These are phyloP conservation scores for Tilletiopsis washingtonensis DNA, from an alignment of 1,284 basidiomycete genomes.

Conservation along the genomic window DNA sequence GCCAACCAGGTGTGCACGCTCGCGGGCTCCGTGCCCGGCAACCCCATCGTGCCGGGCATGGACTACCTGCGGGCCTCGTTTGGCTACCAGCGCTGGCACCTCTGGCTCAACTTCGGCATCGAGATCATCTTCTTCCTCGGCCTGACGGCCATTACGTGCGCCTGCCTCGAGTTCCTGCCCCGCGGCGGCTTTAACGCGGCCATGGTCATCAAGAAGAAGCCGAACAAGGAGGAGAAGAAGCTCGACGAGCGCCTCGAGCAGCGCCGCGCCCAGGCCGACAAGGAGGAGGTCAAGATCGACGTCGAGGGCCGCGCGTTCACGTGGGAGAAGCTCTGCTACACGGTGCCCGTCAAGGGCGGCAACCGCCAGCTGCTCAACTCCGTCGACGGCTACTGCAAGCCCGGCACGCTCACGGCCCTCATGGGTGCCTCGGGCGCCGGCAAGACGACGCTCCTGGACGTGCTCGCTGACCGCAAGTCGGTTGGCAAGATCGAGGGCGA, in stretches of 20 bases:
- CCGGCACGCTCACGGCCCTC: constrained; percentile 64
- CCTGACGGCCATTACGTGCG: constrained; percentile 32
- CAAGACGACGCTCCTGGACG: constrained; percentile 61
- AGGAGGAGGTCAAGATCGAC: constrained; percentile 28
- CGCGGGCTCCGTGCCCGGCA: constrained; percentile 49
- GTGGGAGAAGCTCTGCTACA: constrained; percentile 51
- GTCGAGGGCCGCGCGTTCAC: constrained; percentile 45
- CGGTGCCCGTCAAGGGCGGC: constrained; percentile 54
- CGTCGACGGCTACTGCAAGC: constrained; percentile 73
- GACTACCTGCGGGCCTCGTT: constrained; percentile 56
- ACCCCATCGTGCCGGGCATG: constrained; percentile 50
- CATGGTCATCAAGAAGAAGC: constrained; percentile 42
- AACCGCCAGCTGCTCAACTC: constrained; percentile 63
- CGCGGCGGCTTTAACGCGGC: constrained; percentile 32
- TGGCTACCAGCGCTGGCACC: constrained; percentile 55
- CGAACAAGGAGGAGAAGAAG: constrained; percentile 27
- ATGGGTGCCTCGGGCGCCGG: constrained; percentile 68
- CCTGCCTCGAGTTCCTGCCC: constrained; percentile 26
- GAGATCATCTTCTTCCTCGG: constrained; percentile 30
- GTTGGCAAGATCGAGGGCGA: constrained; percentile 72
- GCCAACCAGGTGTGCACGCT: constrained; percentile 49
- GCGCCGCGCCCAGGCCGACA: constrained; percentile 13
- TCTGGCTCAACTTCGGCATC: constrained; percentile 50
- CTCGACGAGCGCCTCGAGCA: constrained; percentile 26
- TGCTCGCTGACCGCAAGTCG: constrained; percentile 69